Evolutionary conservation across 768 basidiomycete genomes (phyloP), one percentile per base, ranked within the genome.

Genomic region (Naganishia vaughanmartiniae): DNA sequence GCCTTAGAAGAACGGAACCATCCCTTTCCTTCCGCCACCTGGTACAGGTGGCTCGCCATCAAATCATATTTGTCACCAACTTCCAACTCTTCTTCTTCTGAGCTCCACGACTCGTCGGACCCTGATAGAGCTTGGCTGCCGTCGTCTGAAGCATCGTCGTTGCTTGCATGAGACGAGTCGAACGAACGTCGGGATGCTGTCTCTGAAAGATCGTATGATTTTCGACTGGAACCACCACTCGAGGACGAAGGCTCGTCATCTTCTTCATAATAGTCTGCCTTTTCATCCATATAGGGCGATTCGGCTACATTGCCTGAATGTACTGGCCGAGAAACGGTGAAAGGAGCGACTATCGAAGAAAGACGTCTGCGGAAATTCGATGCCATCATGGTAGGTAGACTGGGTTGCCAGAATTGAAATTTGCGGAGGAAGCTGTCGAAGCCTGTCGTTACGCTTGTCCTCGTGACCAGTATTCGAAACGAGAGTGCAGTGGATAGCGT

Each of bases 1-100:
- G 57, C 57, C 34, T 39, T 58, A n/a, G 57, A 58, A 10, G 57
- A 58, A 12, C 57, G 57, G 34, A 58, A 58, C 57, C 57, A 58
- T 1, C 57, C 57, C 36, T 58, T 58, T 24, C 57, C 57, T 39
- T 58, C 57, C n/a, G 65, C 65, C 19, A 48, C 45, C 30, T 65
- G 65, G 45, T 48, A 65, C 26, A 65, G 45, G 26, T 65, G 42
- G 24, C 45, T 34, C 14, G 65, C 65, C 65, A 65, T 65, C 5
- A 65, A 17, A 34, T 65, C 65, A n/a, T 65, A 65, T 21, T 58
- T 58, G 34, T 58, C 36, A 36, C 57, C 57, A 10, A 39, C 31
- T 36, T 58, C 36, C 57, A 36, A 6, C 36, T 58, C 57, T 4
- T 36, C 55, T 7, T 56, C 57, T 34, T 58, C 57, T 9, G 57